phyloP scores from a whole-genome alignment of 2,329 filamentous ascomycete genomes.

The Aspergillus chevalieri region DNA sequence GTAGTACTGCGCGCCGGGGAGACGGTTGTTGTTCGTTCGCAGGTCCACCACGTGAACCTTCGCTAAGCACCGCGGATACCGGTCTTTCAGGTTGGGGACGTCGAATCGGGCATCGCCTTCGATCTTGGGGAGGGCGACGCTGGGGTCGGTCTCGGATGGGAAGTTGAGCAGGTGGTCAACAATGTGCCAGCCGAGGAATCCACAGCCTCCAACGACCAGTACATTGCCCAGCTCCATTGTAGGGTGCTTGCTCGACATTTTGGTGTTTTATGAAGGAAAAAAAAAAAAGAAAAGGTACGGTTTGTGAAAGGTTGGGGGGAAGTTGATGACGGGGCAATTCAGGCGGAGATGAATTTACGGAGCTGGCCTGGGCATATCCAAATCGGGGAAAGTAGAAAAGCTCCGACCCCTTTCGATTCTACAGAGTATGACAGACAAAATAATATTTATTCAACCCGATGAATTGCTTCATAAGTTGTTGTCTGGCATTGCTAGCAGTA shows the following conservation, averaged over 20 bases:
- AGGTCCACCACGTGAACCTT: conserved; percentile 67
- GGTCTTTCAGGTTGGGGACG: conserved; percentile 30
- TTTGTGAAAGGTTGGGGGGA: neutral
- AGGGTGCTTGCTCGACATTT: conserved; percentile 26
- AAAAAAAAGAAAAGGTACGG: neutral
- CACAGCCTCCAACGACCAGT: conserved; percentile 75
- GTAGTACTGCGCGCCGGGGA: conserved; percentile 59
- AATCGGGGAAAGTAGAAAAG: neutral
- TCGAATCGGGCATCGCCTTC: conserved; percentile 31
- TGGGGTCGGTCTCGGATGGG: conserved; percentile 42
- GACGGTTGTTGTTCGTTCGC: conserved; percentile 62
- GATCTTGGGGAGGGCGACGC: conserved; percentile 31
- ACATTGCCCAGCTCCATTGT: conserved; percentile 57
- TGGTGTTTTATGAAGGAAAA: neutral
- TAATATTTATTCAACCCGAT: too few species aligned
- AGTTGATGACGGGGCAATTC: neutral
- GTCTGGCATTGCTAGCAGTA: too few species aligned
- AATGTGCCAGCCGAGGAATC: conserved; percentile 78
- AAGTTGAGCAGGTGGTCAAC: conserved; percentile 65
- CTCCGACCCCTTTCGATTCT: too few species aligned
- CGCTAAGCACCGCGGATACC: conserved; percentile 40
- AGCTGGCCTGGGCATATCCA: too few species aligned
- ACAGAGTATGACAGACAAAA: too few species aligned
- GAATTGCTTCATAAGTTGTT: too few species aligned
- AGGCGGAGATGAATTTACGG: neutral